phyloP scores from a whole-genome alignment of 192 early-diverging fungal genomes.

The Mortierella alpina region DNA sequence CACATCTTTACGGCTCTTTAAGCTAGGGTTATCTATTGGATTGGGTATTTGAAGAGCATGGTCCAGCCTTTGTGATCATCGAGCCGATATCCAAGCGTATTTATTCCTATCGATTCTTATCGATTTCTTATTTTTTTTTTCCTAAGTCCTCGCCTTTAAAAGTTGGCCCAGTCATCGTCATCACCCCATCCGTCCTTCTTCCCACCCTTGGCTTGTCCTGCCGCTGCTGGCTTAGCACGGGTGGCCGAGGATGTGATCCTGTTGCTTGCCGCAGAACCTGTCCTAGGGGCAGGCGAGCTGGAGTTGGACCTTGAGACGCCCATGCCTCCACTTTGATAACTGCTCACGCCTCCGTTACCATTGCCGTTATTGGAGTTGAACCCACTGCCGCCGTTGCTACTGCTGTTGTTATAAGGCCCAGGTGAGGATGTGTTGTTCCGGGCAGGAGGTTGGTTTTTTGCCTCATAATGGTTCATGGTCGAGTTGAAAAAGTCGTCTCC shows the following conservation, averaged over 20 bases:
- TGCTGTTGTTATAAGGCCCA: slow-evolving; percentile 12
- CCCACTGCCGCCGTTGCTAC: background rate
- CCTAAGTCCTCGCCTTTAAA: slow-evolving; percentile 7
- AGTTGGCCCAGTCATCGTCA: slow-evolving; percentile 52
- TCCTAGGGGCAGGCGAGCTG: slow-evolving; percentile 43
- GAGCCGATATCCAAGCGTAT: background rate
- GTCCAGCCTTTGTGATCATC: background rate
- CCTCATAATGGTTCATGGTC: slow-evolving; percentile 59
- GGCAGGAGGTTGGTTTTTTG: slow-evolving; percentile 45
- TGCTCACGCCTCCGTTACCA: background rate
- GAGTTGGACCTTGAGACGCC: slow-evolving; percentile 43
- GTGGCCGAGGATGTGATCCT: background rate
- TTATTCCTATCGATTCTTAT: background rate
- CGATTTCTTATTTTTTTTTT: background rate
- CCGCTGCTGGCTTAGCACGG: slow-evolving; percentile 12
- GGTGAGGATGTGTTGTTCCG: slow-evolving; percentile 38
- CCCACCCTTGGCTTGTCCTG: slow-evolving; percentile 15
- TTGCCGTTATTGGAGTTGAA: slow-evolving; percentile 6
- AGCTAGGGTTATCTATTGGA: too few relatives aligned
- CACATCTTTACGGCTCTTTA: too few relatives aligned
- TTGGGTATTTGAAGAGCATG: background rate
- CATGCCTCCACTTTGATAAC: slow-evolving; percentile 36
- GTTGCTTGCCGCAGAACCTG: slow-evolving; percentile 26
- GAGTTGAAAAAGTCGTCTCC: slow-evolving; percentile 56
- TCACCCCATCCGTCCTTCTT: slow-evolving; percentile 55